Evolutionary conservation across 441 rosid genomes (phyloP), one percentile per base, ranked within the genome.

Genomic region (Melastoma candidum): DNA sequence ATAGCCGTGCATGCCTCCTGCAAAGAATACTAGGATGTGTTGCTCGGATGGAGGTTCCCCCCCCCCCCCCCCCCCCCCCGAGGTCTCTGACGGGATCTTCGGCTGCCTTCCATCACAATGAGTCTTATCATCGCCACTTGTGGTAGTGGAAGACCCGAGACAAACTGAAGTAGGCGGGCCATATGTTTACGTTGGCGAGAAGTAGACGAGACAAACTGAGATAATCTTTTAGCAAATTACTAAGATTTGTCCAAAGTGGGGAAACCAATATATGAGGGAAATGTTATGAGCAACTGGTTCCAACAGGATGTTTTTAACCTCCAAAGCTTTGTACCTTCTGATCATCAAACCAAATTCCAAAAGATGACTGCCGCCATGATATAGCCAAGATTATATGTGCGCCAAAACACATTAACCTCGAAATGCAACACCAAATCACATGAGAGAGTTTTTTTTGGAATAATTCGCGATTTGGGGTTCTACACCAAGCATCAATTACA

Each of bases 221-320:
- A 60, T 94, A 94, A 74, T 94, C 96, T 74, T 78, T 81, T 41
- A 94, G 79, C 60, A 90, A 78, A 71, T 68, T 71, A 71, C 68
- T 74, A 60, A 76, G 76, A 63, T 90, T 89, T 53, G 48, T 60
- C 92, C 94, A 94, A 63, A 85, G 82, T 12, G 95, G 92, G 61
- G 99, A 90, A 45, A 54, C 86, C 80, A 81, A 69, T 83, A 94
- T 79, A 72, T 87, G 85, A 43, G 94, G 83, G 59, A 94, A 52
- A 94, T 85, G 77, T 90, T 83, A 72, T 94, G 97, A 43, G 86
- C 79, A 74, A 82, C 77, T 25, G 94, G 85, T 78, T 94, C 99
- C 72, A 80, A 68, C 94, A 94, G 77, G 69, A 94, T 87, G 74
- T 94, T 94, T 86, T 94, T 94, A 75, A 83, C 96, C 60, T 94